Base-by-base conservation (phyloP, 805 yeast species). In the Metschnikowia baotianmanensis region DNA sequence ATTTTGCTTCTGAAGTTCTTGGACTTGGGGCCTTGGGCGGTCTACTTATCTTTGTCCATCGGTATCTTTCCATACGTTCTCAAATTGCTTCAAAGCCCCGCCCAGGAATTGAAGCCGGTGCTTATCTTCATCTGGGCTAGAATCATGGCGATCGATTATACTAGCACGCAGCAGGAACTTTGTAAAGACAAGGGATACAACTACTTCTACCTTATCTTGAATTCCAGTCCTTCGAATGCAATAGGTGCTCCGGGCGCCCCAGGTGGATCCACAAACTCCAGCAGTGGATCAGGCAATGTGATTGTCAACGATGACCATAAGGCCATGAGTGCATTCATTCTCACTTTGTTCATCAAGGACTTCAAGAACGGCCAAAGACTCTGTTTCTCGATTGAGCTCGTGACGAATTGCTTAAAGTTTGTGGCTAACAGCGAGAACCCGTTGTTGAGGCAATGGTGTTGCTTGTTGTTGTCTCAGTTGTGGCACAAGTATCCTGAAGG, bases 21-120 rank as follows among this genome's bases (percentile, higher is more conserved):
- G 31, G 99, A 93, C 61, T 65, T 93, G 26, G 99, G 99, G 0
- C 96, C 99, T 0, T 88, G 96, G 95, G 98, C 99, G 0, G 98
- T 93, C 0, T 86, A 89, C 53, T 67, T 90, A 22, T 95, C 97
- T 0, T 67, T 93, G 23, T 86, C 96, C 6, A 90, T 93, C 49
- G 98, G 98, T 17, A 91, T 93, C 22, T 93, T 91, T 62, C 98
- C 98, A 0, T 93, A 93, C 57, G 96, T 93, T 23, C 69, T 91
- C 40, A 88, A 90, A 53, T 72, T 93, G 17, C 66, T 93, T 24
- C 98, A 91, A 58, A 83, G 95, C 45, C 98, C 98, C 0, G 96
- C 98, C 0, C 95, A 87, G 20, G 98, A 93, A 56, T 70, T 93
- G 44, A 89, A 89, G 55, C 98, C 98, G 0, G 96, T 91, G 3